These are phyloP conservation scores for Globisporangium carolinianum DNA, from an alignment of 352 stramenopile species.

Conservation along the genomic window DNA sequence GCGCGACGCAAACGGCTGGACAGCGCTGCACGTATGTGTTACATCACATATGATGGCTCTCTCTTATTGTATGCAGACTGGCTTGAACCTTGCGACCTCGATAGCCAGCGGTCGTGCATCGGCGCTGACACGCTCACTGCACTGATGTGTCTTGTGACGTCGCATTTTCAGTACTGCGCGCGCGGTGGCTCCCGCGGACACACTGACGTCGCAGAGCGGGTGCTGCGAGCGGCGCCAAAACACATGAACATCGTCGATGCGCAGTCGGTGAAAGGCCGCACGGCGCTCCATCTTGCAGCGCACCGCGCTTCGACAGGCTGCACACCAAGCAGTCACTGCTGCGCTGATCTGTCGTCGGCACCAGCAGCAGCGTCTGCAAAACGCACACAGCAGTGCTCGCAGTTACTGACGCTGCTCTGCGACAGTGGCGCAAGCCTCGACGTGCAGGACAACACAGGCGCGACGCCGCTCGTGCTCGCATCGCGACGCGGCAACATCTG, in stretches of 20 bases:
- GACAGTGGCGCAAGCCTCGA: constrained; percentile 27
- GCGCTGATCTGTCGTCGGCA: neutral
- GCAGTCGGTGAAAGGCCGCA: constrained; percentile 40
- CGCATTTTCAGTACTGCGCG: constrained; percentile 35
- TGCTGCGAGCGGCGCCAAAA: constrained; percentile 18
- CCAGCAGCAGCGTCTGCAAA: neutral
- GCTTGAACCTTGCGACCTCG: too few species aligned
- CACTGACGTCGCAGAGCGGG: constrained; percentile 24
- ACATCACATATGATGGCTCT: too few species aligned
- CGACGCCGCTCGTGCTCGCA: constrained; percentile 38
- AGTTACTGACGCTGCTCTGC: constrained; percentile 22
- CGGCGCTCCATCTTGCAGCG: constrained; percentile 37
- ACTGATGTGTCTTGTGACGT: neutral
- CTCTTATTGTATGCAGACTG: too few species aligned
- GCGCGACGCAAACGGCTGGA: constrained; percentile 57
- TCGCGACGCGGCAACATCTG: constrained; percentile 18
- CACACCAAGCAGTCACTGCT: constrained; percentile 2
- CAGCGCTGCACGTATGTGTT: constrained; percentile 41
- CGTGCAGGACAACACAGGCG: constrained; percentile 23
- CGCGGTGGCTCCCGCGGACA: constrained; percentile 22
- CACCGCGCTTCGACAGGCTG: constrained; percentile 3
- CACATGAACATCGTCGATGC: constrained; percentile 23
- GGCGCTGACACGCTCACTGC: too few species aligned
- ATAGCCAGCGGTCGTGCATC: too few species aligned
- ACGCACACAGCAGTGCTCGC: neutral